These are phyloP conservation scores for Guillardia theta DNA, from an alignment of 78 protist species.

Conservation along the genomic window DNA sequence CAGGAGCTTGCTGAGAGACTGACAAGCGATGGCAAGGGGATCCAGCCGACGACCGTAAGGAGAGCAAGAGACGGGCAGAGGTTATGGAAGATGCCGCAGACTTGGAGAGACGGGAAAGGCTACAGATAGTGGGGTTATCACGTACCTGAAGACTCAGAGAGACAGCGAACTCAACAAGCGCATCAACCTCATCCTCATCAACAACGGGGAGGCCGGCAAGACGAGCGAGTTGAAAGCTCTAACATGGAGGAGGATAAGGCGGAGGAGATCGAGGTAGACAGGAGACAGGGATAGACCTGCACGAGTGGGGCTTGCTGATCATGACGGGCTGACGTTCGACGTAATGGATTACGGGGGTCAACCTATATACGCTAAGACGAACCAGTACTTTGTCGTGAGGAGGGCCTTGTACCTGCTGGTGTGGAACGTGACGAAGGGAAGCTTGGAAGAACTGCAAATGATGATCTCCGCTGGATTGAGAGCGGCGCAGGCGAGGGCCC, in stretches of 20 bases:
- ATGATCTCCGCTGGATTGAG: background rate
- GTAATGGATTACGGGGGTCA: background rate
- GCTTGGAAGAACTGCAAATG: background rate
- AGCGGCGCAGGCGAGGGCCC: background rate
- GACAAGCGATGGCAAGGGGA: too few relatives aligned
- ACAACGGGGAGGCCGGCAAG: background rate
- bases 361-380: background rate
- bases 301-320: background rate
- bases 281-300: background rate
- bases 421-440: background rate
- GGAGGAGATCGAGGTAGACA: background rate
- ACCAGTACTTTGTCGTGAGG: background rate
- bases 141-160: too few relatives aligned
- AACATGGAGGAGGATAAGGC: background rate
- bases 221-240: background rate
- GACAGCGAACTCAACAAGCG: too few relatives aligned
- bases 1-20: too few relatives aligned
- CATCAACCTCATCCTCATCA: background rate
- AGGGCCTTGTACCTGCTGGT: background rate
- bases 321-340: background rate
- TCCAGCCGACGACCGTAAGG: too few relatives aligned
- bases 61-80: too few relatives aligned
- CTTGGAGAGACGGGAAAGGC: too few relatives aligned
- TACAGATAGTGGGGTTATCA: too few relatives aligned
- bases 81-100: too few relatives aligned